Evolutionary conservation across 1,284 basidiomycete genomes (phyloP), one percentile per base, ranked within the genome.

Genomic region (Paramarasmius palmivorus): DNA sequence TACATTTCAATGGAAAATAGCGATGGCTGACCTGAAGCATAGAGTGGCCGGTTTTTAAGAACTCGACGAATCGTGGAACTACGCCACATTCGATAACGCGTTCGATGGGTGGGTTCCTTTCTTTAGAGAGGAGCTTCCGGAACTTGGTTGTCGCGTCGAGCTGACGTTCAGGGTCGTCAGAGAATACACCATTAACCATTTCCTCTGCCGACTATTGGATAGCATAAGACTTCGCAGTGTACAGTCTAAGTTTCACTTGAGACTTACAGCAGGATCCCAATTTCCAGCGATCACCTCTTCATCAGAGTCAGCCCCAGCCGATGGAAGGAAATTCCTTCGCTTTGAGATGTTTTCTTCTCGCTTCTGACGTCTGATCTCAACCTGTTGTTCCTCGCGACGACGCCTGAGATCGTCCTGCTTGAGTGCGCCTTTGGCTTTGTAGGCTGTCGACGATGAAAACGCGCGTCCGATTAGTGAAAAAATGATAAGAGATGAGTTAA

Each of bases 31-130:
- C 94, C 82, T 97, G 95, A 63, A 99, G 88, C 93, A 98, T 96
- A 49, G 93, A 89, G 72, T 96, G 92, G 54, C 87, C 86, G 40
- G 80, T 88, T 62, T 84, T 82, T 61, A 99, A 78, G 74, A 98
- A 99, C 71, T 98, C 88, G 56, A 99, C 97, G 64, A 99, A 99
- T 57, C 96, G 92, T 56, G 94, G 92, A 35, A 99, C 94, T 50
- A 99, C 96, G 57, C 93, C 92, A 72, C 95, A 97, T 65, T 95
- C 93, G 71, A 99, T 99, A 63, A 99, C 97, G 67, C 89, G 88
- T 73, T 99, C 97, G 70, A 99, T 99, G n/a, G 96, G 96, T 36
- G 96, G 96, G 72, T 98, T 99, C 81, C 95, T 96, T 79, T 99
- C 96, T 80, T 99, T 99, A 63, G 96, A 98, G 56, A 99, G 85